Conservation (phyloP, 2,329 filamentous ascomycete genomes). For the Drechslerella coelobrocha region DNA sequence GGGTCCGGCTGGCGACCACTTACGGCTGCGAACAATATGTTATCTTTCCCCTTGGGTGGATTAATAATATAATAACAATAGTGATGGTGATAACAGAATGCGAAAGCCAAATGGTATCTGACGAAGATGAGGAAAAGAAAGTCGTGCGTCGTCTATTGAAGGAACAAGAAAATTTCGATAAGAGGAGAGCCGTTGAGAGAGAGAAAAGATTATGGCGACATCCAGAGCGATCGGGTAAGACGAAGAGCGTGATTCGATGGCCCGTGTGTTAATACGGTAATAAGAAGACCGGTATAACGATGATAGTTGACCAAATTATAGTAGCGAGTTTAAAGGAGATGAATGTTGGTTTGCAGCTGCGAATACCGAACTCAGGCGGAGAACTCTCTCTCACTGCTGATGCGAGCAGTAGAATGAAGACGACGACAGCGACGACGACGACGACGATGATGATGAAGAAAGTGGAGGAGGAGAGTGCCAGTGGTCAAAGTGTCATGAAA, state of each 20-base stretch:
- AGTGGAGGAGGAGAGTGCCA: background rate
- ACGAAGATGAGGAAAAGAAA: background rate
- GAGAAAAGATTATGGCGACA: constrained; percentile 19
- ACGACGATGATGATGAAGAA: background rate
- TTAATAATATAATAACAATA: too few species aligned
- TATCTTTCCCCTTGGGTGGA: too few species aligned
- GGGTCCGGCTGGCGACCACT: background rate
- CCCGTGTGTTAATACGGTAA: too few species aligned
- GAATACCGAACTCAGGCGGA: constrained; percentile 29
- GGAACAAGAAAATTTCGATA: constrained; percentile 1
- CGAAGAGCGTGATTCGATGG: too few species aligned
- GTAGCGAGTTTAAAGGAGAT: background rate
- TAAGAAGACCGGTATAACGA: background rate
- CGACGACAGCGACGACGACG: constrained; percentile 2
- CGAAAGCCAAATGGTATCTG: background rate
- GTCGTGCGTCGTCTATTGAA: background rate
- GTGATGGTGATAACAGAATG: too few species aligned
- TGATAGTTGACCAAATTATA: background rate
- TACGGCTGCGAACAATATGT: constrained; percentile 1
- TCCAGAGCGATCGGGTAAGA: constrained; percentile 36
- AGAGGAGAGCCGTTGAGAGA: constrained; percentile 6
- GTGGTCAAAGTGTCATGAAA: constrained; percentile 5
- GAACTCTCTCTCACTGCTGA: background rate
- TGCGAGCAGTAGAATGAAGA: background rate
- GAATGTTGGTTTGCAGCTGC: background rate